Base-by-base conservation (phyloP, 495 filamentous ascomycete species). In the Annulohypoxylon nitens region DNA sequence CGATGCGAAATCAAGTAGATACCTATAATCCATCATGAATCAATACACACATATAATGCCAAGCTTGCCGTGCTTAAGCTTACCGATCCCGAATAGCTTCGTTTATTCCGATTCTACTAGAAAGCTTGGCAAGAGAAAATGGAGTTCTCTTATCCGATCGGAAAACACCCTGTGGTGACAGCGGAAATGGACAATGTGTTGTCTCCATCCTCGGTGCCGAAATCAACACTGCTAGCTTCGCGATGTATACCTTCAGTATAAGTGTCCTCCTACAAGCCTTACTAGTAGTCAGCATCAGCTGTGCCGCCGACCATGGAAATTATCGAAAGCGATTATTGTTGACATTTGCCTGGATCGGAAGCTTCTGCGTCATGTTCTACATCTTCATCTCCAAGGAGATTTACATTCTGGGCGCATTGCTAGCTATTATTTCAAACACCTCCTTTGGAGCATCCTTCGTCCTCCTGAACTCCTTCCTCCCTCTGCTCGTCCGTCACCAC, bases 201-300 rank as follows among this genome's bases (percentile, higher is more conserved):
- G 87, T 98, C 74, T 88, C 90, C 64, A 81, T 99, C 8, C 81
- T 97, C 50, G 96, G 96, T 4, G 80, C 89, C 61, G 92, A 97
- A 73, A 90, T 99, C 77, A 98, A 97, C 81, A 97, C 96, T 9
- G 95, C 96, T 16, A 97, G 93, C 82, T 98, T 98, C 80, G 96
- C 97, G 66, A 94, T 99, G 92, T 99, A 98, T 83, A 97, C 93
- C 4, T 98, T 98, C 81, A 97, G 93, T 54, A 80, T 97, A 67
- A 96, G 93, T 81, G 96, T 99, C 1, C 78, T 97, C 8, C 76
- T 97, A 36, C 96, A 99, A 81, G 90, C 94, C 8, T 80, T 98
- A 20, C 80, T 99, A 37, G 97, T 99, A 33, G 92, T 99, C 66
- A 97, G 93, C 64, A 97, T 99, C 88, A 95, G 92, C 68, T 96